A percentile compares a stretch with the other conserved stretches of the same genome.
Conservation (phyloP, 164 flowering plant species). For the Hamamelis virginiana region DNA sequence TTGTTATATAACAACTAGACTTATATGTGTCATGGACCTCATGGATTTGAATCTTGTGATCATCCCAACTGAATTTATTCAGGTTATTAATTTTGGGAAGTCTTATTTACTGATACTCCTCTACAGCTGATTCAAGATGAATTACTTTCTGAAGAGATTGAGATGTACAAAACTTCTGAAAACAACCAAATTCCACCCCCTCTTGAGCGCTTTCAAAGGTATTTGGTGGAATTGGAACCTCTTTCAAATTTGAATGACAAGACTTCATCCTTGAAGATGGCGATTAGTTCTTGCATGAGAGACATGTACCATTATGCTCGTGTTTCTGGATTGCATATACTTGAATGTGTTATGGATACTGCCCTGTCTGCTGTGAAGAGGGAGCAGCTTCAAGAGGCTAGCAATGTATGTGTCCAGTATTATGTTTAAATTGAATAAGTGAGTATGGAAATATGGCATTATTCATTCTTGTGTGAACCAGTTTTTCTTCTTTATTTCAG, state of each 20-base stretch:
- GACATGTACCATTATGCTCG: conserved; percentile 95
- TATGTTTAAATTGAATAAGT: conserved; percentile 23
- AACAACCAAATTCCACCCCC: conserved; percentile 59
- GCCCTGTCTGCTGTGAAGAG: conserved; percentile 74
- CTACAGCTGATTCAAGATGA: conserved; percentile 79
- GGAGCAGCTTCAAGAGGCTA: conserved; percentile 80
- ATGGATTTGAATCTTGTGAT: too few relatives aligned
- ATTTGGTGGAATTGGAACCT: conserved; percentile 26
- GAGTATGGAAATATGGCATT: conserved; percentile 6
- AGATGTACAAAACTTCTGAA: conserved; percentile 42
- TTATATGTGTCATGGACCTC: too few relatives aligned
- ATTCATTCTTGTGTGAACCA: conserved; percentile 4
- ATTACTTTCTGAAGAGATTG: conserved; percentile 65
- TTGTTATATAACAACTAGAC: too few relatives aligned
- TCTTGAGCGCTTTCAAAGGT: conserved; percentile 54
- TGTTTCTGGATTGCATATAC: conserved; percentile 71
- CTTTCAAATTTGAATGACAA: conserved; percentile 24
- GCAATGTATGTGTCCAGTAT: conserved; percentile 58
- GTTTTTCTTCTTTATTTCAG: background rate
- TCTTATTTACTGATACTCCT: conserved; percentile 12
- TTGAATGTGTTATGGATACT: conserved; percentile 75
- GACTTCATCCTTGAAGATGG: conserved; percentile 27
- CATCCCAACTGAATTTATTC: too few relatives aligned
- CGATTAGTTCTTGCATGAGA: conserved; percentile 57
- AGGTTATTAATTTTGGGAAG: conserved; percentile 1